Base-by-base conservation (phyloP, 2,329 filamentous ascomycete species). In the Colletotrichum liriopes region DNA sequence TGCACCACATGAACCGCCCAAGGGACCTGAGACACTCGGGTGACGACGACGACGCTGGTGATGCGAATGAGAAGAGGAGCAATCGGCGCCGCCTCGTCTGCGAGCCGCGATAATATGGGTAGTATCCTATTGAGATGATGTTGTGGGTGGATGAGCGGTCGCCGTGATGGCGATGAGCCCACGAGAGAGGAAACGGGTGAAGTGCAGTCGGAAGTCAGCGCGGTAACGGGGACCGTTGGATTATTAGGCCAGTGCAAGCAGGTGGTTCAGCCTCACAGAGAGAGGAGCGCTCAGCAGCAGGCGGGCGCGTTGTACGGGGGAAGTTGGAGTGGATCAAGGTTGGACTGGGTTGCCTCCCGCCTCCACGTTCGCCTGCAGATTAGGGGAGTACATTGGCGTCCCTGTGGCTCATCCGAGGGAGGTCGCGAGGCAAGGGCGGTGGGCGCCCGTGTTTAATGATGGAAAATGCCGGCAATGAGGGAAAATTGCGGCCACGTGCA, bases 161-260 rank as follows among this genome's bases (percentile, higher is more conserved):
- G 73, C 71, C 73, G 65, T 65, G 71, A 67, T 68, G 71, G 64
- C 71, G 73, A 74, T 68, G 71, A 71, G 66, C 67, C 67, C 71
- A 73, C 71, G 62, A 65, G 29, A 65, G 70, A 72, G 70, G 55
- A 72, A 70, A 52, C 67, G 61, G 71, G 71, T 71, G 67, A 73
- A 35, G 62, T 65, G 67, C 49, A 67, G 67, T 65, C 18, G 35
- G n/a, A 63, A 66, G 49, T 58, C 49, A 73, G 61, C 67, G n/a
- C 54, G 23, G 47, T 47, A 59, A 71, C 56, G 71, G 71, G 67
- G 67, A 67, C 71, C 56, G 67, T 71, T 73, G 70, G 66, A 69
- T 71, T 73, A 73, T 73, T 73, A 73, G 61, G 67, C 67, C 60
- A 59, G 32, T 55, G 45, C 58, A 41, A 32, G 39, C 56, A 61